Evolutionary conservation across 495 filamentous ascomycete genomes (phyloP), one percentile per base, ranked within the genome.

Genomic region (Daldinia grandis): DNA sequence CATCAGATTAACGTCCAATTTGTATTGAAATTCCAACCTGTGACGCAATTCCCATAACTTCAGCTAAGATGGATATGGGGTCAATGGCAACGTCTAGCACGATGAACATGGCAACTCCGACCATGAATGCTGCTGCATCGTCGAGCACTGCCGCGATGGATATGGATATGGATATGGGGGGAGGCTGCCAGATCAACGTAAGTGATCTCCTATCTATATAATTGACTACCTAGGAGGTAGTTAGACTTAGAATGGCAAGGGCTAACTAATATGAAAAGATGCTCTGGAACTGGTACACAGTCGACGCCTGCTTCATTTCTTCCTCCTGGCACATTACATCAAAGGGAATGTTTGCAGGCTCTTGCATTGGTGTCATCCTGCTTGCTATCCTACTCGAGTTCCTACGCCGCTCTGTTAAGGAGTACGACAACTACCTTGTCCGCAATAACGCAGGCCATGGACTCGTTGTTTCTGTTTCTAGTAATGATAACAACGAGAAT

Each of bases 251-350:
- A 5, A 14, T 14, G 0, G 2, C 4, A 28, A 42, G 21, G 1
- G 5, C 56, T 66, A 61, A 56, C n/a, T 7, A 14, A 5, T 19
- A 35, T 12, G 4, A 14, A 12, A 68, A 88, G 87, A 94, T 93
- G 91, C 78, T 92, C 4, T 92, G 90, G 90, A 92, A 94, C 74
- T 93, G 91, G 90, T 79, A 89, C 65, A 91, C 88, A 0, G 78
- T 92, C 37, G 86, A 91, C 75, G 74, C 88, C 1, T 94, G 90
- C 85, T 93, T 94, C 80, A 80, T 94, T 68, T 82, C 89, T 10
- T 68, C 72, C 9, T 78, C 82, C 12, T 94, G 90, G 90, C 89
- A 89, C 61, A 84, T 92, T 64, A 86, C 76, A 12, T 89, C 87
- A 0, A 69, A 58, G 0, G 86, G 83, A 61, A 87, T 85, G 77